Conservation (phyloP, 2,329 filamentous ascomycete genomes). For the Stylonectria norvegica region DNA sequence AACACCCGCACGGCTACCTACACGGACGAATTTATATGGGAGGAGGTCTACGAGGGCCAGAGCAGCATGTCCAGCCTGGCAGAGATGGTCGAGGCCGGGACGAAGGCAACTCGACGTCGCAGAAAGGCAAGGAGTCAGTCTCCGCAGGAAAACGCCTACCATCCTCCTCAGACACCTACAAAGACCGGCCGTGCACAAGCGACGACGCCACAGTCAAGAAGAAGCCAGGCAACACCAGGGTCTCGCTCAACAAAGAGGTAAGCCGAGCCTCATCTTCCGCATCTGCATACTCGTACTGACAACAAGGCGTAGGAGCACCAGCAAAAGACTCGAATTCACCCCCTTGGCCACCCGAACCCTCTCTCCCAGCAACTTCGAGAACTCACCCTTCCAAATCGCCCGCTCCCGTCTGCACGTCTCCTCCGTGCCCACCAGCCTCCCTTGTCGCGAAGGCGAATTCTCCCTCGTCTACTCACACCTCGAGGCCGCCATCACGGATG, state of each 20-base stretch:
- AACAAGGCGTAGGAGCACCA: constrained; percentile 45
- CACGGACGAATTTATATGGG: constrained; percentile 89
- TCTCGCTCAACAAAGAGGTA: constrained; percentile 34
- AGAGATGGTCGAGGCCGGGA: constrained; percentile 65
- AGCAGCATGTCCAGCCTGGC: constrained; percentile 63
- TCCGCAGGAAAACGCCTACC: constrained; percentile 31
- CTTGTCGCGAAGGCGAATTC: constrained; percentile 91
- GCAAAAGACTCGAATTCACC: constrained; percentile 87
- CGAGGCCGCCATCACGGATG: constrained; percentile 89
- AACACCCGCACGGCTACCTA: constrained; percentile 87
- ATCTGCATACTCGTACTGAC: constrained; percentile 3
- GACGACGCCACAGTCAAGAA: constrained; percentile 31
- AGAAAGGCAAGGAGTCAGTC: constrained; percentile 31
- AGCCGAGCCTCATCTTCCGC: background rate
- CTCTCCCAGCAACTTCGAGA: constrained; percentile 68
- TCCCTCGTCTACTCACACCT: constrained; percentile 88
- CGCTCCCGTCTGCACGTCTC: constrained; percentile 89
- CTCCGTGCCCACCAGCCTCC: constrained; percentile 82
- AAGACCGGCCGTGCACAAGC: constrained; percentile 31
- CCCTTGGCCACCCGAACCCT: constrained; percentile 86
- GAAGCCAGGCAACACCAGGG: constrained; percentile 30
- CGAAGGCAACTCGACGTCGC: constrained; percentile 58
- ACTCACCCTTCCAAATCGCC: constrained; percentile 88
- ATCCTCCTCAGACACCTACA: constrained; percentile 35
- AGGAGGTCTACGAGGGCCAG: constrained; percentile 71